A percentile compares a stretch with the other conserved stretches of the same genome.
These are phyloP conservation scores for Monilinia vaccinii-corymbosi DNA, from an alignment of 2,329 filamentous ascomycete species.

Conservation along the genomic window DNA sequence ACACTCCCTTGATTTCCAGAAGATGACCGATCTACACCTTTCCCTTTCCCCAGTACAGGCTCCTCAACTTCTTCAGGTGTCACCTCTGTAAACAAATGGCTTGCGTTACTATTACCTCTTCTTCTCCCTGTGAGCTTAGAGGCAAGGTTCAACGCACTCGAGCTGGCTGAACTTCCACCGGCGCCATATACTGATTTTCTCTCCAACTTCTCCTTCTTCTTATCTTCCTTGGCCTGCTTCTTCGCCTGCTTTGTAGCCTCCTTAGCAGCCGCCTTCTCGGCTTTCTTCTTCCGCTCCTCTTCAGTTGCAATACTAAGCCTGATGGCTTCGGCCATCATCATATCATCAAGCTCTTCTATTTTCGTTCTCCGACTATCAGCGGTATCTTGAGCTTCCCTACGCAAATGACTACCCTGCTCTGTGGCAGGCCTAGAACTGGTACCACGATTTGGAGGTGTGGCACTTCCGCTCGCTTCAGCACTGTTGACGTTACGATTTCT, in stretches of 20 bases:
- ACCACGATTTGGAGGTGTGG: slow-evolving; percentile 22
- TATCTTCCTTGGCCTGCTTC: slow-evolving; percentile 74
- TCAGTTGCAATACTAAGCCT: slow-evolving; percentile 83
- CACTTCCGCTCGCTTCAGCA: slow-evolving; percentile 27
- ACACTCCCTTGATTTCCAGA: slow-evolving; percentile 7
- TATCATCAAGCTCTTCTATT: slow-evolving; percentile 85
- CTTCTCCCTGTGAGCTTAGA: slow-evolving; percentile 37
- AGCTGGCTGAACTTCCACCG: slow-evolving; percentile 44
- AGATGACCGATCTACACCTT: slow-evolving; percentile 51
- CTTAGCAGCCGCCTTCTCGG: slow-evolving; percentile 70
- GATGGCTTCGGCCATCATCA: slow-evolving; percentile 98
- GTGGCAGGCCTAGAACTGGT: slow-evolving; percentile 19
- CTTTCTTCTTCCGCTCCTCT: slow-evolving; percentile 81
- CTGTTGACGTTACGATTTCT: slow-evolving; percentile 26
- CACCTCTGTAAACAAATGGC: slow-evolving; percentile 50
- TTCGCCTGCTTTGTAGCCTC: slow-evolving; percentile 75
- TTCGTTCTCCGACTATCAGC: slow-evolving; percentile 39
- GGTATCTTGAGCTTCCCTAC: slow-evolving; percentile 29
- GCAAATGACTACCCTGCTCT: slow-evolving; percentile 22
- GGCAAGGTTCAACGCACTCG: slow-evolving; percentile 49
- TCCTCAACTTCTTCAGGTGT: slow-evolving; percentile 37
- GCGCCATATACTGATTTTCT: slow-evolving; percentile 47
- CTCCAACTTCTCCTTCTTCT: slow-evolving; percentile 48
- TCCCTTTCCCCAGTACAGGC: slow-evolving; percentile 46
- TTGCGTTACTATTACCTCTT: slow-evolving; percentile 49